Evolutionary conservation across 495 filamentous ascomycete species (phyloP), one percentile per base, ranked within the genome.

Genomic region (Penicillium pancosmium): DNA sequence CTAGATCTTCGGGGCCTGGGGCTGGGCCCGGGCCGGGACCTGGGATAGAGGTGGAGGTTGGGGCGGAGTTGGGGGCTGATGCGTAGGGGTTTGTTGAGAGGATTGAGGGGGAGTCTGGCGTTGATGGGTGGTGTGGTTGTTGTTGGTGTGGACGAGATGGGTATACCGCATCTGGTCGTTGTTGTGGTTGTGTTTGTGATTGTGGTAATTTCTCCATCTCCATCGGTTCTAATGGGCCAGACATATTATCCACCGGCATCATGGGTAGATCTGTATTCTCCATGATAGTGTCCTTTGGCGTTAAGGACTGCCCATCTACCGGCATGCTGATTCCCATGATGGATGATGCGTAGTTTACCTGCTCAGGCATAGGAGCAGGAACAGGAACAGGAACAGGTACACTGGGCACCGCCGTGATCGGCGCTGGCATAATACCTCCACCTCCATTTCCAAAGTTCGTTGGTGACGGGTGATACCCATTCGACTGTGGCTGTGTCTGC

Each of bases 321-420:
- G 73, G 72, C 19, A 78, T 78, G 34, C 63, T 72, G 12, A 75
- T 74, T 25, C 71, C 75, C 13, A 74, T 55, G 5, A 74, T 72
- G n/a, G 75, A 74, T 0, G 72, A 70, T 15, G 64, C 63, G 54
- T 71, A 72, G 43, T 66, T 60, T 8, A 18, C 44, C 53, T 63
- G 55, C 18, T 58, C 54, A 11, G 47, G 52, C 7, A 38, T 8
- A 12, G 35, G 35, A 4, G 10, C 35, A 1, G 35, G 35, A 8
- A 38, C 10, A 11, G 10, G 50, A 43, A 5, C 33, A 43, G 16
- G 27, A 31, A 31, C 27, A 31, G 27, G 23, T 23, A 23, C 8
- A 31, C 27, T 31, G 0, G 27, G 65, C 4, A 16, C 40, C 35
- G 15, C 40, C 46, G 16, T 44, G 55, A 25, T 41, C 21, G 36